Evolutionary conservation across 352 stramenopile genomes (phyloP), one percentile per base, ranked within the genome.

Genomic region (Globisporangium cystogenes): DNA sequence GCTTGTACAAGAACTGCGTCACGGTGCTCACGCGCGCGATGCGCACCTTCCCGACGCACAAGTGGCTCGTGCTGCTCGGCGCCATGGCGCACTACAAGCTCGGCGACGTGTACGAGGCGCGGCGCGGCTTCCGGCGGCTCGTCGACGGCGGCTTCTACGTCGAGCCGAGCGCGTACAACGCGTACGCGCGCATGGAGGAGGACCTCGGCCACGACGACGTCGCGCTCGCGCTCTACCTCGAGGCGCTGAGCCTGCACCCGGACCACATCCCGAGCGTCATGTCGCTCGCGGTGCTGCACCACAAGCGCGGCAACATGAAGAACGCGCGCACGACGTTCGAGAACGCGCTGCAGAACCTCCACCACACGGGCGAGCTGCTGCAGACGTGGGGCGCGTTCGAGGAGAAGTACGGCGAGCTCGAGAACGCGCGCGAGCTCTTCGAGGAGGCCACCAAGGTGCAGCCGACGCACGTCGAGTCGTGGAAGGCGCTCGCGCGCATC

Each of bases 181-280:
- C 84, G 18, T 95, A 90, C 56, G 84, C 80, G 15, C 82, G 76
- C 57, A 90, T 95, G 76, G 84, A 95, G 57, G 68, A 90, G 36
- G 74, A 91, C 36, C 51, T 90, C 15, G 84, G 84, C 33, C 84
- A 89, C 55, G 66, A 82, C 14, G 79, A 89, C 40, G 68, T 69
- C 39, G 84, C 84, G 4, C 60, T 83, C 31, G 59, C 62, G 5
- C 61, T 95, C 27, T 95, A 93, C 52, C 46, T 67, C 12, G 72
- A 87, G 26, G 76, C 74, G 33, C 56, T 95, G 52, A 73, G 74
- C 20, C 59, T 61, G 44, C 61, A 78, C 37, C 80, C 82, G 7
- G 81, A 90, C 41, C 79, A 90, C 52, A 65, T 91, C 24, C 79
- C 84, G 2, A 92, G 70, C 50, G 70, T 88, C 65, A 93, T 90